These are phyloP conservation scores for Cyclotella kingstonii DNA, from an alignment of 108 stramenopile genomes.

Conservation along the genomic window DNA sequence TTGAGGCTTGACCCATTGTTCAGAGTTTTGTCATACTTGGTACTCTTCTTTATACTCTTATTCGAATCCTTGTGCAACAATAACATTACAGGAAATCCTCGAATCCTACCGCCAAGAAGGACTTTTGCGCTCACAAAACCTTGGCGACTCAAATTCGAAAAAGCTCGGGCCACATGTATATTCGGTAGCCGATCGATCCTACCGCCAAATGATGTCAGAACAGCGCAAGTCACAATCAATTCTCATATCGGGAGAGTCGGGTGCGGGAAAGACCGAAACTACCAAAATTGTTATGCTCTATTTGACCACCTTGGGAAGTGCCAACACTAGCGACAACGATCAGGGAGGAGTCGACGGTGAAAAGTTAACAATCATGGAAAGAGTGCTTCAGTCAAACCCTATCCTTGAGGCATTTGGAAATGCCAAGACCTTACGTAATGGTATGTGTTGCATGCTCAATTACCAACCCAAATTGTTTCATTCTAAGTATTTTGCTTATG, in stretches of 20 bases:
- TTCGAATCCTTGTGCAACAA: no score
- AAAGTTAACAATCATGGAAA: slow-evolving; percentile 83
- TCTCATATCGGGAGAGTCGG: slow-evolving; percentile 92
- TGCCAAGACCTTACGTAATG: slow-evolving; percentile 97
- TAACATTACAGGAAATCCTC: slow-evolving; percentile 78
- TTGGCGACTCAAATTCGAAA: slow-evolving; percentile 48
- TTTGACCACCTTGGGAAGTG: slow-evolving; percentile 79
- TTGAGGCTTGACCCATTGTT: not conserved
- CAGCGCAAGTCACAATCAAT: slow-evolving; percentile 85
- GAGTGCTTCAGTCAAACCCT: slow-evolving; percentile 96
- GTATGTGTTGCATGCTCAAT: not conserved
- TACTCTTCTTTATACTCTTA: no score
- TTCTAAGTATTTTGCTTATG: no score
- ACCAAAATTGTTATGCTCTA: slow-evolving; percentile 96
- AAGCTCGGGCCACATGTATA: slow-evolving; percentile 92
- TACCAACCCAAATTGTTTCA: no score
- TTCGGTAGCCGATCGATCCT: slow-evolving; percentile 86
- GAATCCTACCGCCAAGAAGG: slow-evolving; percentile 84
- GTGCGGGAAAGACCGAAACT: slow-evolving; percentile 96
- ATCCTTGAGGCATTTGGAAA: slow-evolving; percentile 99
- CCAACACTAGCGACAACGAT: slow-evolving; percentile 28
- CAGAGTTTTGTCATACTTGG: no score
- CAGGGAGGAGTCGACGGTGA: slow-evolving; percentile 10
- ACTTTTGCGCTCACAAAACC: slow-evolving; percentile 75
- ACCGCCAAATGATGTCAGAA: slow-evolving; percentile 88